Conservation (phyloP, 2,329 filamentous ascomycete species). For the Colletotrichum sp. region DNA sequence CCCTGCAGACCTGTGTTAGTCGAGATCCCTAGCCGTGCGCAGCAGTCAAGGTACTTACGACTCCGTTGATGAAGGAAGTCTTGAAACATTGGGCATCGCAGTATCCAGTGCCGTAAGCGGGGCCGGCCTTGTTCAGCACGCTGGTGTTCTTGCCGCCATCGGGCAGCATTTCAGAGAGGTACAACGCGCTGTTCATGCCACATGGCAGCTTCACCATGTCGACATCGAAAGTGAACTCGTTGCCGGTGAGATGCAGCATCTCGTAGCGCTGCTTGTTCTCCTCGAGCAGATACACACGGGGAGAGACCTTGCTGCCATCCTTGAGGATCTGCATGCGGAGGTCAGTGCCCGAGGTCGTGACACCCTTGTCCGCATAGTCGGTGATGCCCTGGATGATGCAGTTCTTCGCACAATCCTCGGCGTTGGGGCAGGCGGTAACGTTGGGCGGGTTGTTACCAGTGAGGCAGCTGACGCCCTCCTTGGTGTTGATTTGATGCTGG, state of each 20-base stretch:
- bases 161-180: constrained; percentile 66
- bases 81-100: constrained; percentile 63
- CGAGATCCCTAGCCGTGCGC: constrained; percentile 26
- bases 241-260: constrained; percentile 60
- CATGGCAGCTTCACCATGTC: constrained; percentile 69
- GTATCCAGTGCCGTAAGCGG: constrained; percentile 65
- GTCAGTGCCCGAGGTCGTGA: constrained; percentile 26
- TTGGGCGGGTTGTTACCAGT: constrained; percentile 33
- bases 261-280: constrained; percentile 58
- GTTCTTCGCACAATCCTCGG: constrained; percentile 51
- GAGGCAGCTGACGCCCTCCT: constrained; percentile 26
- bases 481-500: constrained; percentile 40
- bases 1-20: constrained; percentile 39
- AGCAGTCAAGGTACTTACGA: constrained; percentile 39
- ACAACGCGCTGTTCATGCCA: constrained; percentile 70
- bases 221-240: constrained; percentile 70
- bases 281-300: constrained; percentile 63
- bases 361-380: constrained; percentile 44
- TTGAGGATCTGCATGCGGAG: constrained; percentile 30
- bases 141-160: constrained; percentile 61
- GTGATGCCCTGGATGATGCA: constrained; percentile 55
- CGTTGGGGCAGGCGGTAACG: constrained; percentile 47
- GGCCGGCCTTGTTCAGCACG: constrained; percentile 58
- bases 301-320: constrained; percentile 29
- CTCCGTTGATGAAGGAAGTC: constrained; percentile 47